phyloP scores from a whole-genome alignment of 2,329 filamentous ascomycete genomes.

The Dendryphion nanum region DNA sequence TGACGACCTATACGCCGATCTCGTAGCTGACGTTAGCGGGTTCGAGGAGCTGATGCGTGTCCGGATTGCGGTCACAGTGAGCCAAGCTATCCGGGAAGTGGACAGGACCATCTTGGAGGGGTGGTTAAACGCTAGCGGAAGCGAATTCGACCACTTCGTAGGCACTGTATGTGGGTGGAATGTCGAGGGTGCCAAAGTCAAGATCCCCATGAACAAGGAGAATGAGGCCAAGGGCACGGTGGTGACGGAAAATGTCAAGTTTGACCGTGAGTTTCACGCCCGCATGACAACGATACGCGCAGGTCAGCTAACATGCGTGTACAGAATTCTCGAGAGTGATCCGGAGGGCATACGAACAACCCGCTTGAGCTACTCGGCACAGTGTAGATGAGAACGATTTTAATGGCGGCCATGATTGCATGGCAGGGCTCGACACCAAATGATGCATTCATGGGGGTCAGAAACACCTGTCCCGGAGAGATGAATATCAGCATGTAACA shows the following conservation, averaged over 20 bases:
- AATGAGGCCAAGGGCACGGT: slow-evolving; percentile 88
- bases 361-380: slow-evolving; percentile 35
- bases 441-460: too few species aligned
- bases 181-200: slow-evolving; percentile 65
- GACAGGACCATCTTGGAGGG: slow-evolving; percentile 46
- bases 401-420: too few species aligned
- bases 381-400: neutral
- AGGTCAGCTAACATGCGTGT: too few species aligned
- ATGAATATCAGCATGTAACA: too few species aligned
- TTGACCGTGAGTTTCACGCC: slow-evolving; percentile 59
- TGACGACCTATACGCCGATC: slow-evolving; percentile 92
- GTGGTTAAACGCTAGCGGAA: slow-evolving; percentile 49
- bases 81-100: slow-evolving; percentile 80
- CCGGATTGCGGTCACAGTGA: slow-evolving; percentile 83
- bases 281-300: too few species aligned
- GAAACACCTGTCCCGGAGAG: too few species aligned
- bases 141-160: slow-evolving; percentile 51
- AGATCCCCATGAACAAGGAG: slow-evolving; percentile 88
- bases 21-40: slow-evolving; percentile 88
- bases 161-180: slow-evolving; percentile 72
- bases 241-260: slow-evolving; percentile 91
- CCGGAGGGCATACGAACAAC: slow-evolving; percentile 38
- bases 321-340: slow-evolving; percentile 37
- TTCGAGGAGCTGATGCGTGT: slow-evolving; percentile 94
- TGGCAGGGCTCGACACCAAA: too few species aligned